Base-by-base conservation (phyloP, 2,329 filamentous ascomycete genomes). In the Sordariomycetes sp. region DNA sequence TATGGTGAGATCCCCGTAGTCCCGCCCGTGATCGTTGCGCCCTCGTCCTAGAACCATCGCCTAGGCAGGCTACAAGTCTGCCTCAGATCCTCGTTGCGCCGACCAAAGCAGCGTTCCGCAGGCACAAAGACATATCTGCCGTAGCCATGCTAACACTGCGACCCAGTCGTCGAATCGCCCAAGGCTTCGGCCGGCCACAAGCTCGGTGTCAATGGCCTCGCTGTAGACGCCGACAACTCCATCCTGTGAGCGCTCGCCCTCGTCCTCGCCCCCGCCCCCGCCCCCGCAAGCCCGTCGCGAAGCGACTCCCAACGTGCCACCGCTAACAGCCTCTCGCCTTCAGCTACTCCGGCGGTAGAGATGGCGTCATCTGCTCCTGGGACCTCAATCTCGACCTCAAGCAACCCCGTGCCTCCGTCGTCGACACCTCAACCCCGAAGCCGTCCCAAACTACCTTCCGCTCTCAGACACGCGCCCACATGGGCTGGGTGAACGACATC, bases 331-430 rank as follows among this genome's bases (percentile, higher is more conserved):
- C 60, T 64, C 57, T 54, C 34, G 55, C 53, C 20, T 50, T 7
- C 61, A 97, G 92, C 66, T 99, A 97, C 75, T 97, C 94, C 53
- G 94, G 90, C 64, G 94, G 94, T 60, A 87, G 94, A 69, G 94
- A 99, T 73, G 94, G 94, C 65, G 88, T 94, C 55, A 87, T 99
- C 64, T 99, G 94, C 75, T 90, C 93, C 61, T 99, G 94, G 94
- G 87, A 97, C 71, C 77, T 97, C 57, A 83, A 90, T 66, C 82
- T 89, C 67, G 81, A 90, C 69, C 77, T 89, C 62, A 75, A 75
- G 54, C 64, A 63, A 58, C 62, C 63, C 60, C 63, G 66, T 56
- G 59, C 63, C 34, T 61, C 61, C 58, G 59, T 64, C 61, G 40
- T 58, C 40, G 53, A 61, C 63, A 64, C 57, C 55, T 65, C 61